Evolutionary conservation across 192 early-diverging fungal genomes (phyloP), one percentile per base, ranked within the genome.

Genomic region (Dimargaris verticillata): DNA sequence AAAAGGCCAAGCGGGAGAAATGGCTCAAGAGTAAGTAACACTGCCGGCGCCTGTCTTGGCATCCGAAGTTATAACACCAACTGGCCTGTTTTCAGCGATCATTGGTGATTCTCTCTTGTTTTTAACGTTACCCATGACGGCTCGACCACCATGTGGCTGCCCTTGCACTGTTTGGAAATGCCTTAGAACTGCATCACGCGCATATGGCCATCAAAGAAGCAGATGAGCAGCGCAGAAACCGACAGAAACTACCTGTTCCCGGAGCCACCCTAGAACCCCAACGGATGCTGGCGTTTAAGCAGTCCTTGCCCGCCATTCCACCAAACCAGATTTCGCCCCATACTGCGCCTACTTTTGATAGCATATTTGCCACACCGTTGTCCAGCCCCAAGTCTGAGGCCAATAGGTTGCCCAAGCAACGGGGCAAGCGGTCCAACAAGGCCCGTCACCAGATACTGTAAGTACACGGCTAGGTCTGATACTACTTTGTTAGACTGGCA

Each of bases 1-100:
- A 51, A 51, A 51, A 20, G 26, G 49, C 22, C 49, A 51, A 51
- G n/a, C 49, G 49, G 49, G 26, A 51, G n/a, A 51, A 51, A 25
- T 11, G 20, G 20, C 49, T 51, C 22, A 26, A 38, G 7, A 38
- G 33, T 38, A 38, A 38, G 33, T 38, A 5, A 38, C 33, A 38
- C 7, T 7, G 3, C 33, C 3, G 7, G 33, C 7, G 33, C 33
- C 33, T 5, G 2, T 38, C 2, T 38, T 7, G 2, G 7, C 3
- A n/a, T n/a, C n/a, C n/a, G n/a, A n/a, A n/a, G n/a, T n/a, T n/a
- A n/a, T n/a, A 38, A 38, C 33, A 38, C 7, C 33, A 38, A 38
- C 33, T 38, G 33, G 33, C 33, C 3, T 38, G 2, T 38, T 38
- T 38, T 38, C 7, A 2, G 33, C 33, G 33, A 7, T n/a, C 33